Evolutionary conservation across 495 filamentous ascomycete species (phyloP), one percentile per base, ranked within the genome.

Genomic region (Aspergillus asperescens): DNA sequence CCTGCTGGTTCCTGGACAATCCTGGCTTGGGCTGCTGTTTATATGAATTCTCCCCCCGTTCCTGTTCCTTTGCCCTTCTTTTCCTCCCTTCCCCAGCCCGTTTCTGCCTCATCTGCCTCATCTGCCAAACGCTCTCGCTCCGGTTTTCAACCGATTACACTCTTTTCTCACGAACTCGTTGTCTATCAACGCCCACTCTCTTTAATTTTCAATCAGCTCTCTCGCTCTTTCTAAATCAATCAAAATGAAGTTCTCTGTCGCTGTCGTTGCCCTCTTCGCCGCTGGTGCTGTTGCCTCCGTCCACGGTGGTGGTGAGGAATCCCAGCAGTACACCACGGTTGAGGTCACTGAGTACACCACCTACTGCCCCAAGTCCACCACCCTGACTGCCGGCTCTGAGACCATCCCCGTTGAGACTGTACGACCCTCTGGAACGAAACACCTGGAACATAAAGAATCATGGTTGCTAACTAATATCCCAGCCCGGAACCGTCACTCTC

Each of bases 181-280:
- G 59, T 62, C 56, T 40, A 40, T 66, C 55, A 62, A 53, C 60
- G 53, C 41, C 38, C 49, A 48, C 58, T 59, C 38, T 52, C 54
- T 55, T 52, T 41, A 52, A 27, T 39, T 34, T 15, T 35, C 32
- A 35, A 35, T 48, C 42, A 42, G 41, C 54, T 56, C 45, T 58
- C 61, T 62, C 56, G 52, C 27, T 41, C 22, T 45, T 47, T 35
- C 28, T 31, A 57, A 58, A 28, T 56, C 48, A 61, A 50, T 81
- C 85, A 91, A 86, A 69, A 95, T 95, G 90, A 88, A 88, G 85
- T 89, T 87, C 86, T 78, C 86, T 81, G 84, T 85, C 82, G 76
- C 85, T 68, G 74, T 84, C 65, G 76, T 81, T 69, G 81, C 80
- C 69, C 80, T 81, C 62, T 73, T 83, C 67, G 81, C 80, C 63